These are phyloP conservation scores for Fraxinus nigra DNA, from an alignment of 305 asterid genomes.

Conservation along the genomic window DNA sequence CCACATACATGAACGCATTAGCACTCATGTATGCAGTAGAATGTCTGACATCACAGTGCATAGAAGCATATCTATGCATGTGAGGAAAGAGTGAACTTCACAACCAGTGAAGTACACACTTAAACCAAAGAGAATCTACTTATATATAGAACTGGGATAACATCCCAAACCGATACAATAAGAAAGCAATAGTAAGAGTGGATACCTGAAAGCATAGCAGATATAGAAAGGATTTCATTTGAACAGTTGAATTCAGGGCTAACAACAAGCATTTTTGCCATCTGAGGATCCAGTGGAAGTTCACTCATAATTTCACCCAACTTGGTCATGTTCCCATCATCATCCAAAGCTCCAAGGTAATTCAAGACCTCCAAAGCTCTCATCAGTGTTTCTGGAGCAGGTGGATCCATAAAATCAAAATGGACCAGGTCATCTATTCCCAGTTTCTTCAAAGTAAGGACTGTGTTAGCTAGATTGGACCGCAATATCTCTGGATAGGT, in stretches of 20 bases:
- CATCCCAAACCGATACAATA: slow-evolving; percentile 21
- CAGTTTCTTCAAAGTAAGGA: slow-evolving; percentile 81
- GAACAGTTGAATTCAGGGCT: slow-evolving; percentile 91
- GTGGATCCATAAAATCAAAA: slow-evolving; percentile 99
- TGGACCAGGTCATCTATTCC: slow-evolving; percentile 91
- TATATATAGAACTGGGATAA: slow-evolving; percentile 29
- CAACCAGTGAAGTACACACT: slow-evolving; percentile 33
- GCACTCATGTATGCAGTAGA: slow-evolving; percentile 42
- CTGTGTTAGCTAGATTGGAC: slow-evolving; percentile 88
- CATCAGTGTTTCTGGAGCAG: slow-evolving; percentile 95
- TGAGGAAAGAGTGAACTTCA: slow-evolving; percentile 38
- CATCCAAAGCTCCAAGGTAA: slow-evolving; percentile 92
- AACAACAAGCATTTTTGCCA: slow-evolving; percentile 94
- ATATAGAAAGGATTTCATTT: slow-evolving; percentile 83
- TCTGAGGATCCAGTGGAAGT: slow-evolving; percentile 95
- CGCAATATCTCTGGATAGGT: slow-evolving; percentile 91
- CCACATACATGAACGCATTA: slow-evolving; percentile 42
- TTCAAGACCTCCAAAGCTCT: slow-evolving; percentile 93
- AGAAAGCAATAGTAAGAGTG: slow-evolving; percentile 6
- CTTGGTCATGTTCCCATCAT: slow-evolving; percentile 88
- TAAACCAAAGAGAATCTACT: slow-evolving; percentile 34
- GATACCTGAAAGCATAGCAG: slow-evolving; percentile 99
- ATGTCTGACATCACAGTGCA: slow-evolving; percentile 40
- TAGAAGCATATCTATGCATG: slow-evolving; percentile 43
- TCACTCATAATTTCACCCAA: slow-evolving; percentile 95